Percentiles rank a stretch among this genome's conserved stretches.
Evolutionary conservation across 805 yeast genomes (phyloP).

Genomic region (Starmerella apis): DNA sequence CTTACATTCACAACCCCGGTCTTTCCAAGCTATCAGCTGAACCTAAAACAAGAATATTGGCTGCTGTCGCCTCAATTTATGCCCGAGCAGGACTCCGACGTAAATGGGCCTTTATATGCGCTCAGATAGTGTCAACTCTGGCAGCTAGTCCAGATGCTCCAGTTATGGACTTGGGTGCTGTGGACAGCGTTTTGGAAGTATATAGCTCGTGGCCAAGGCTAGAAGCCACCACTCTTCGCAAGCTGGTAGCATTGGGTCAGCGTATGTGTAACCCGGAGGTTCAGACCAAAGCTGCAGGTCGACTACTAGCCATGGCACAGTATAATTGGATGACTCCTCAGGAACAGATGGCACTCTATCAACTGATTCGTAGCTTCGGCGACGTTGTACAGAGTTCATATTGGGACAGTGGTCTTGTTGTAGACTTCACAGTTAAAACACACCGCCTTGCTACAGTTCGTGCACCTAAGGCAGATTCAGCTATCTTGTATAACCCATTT

Average conservation of each 20-base stretch:
- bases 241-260: slow-evolving; percentile 23
- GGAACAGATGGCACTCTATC: slow-evolving; percentile 22
- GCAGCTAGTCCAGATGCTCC: slow-evolving; percentile 19
- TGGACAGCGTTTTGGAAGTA: slow-evolving; percentile 18
- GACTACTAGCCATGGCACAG: slow-evolving; percentile 16
- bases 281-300: slow-evolving; percentile 20
- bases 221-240: slow-evolving; percentile 20
- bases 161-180: slow-evolving; percentile 19
- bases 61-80: slow-evolving; percentile 56
- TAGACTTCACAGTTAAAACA: slow-evolving; percentile 35
- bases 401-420: slow-evolving; percentile 64
- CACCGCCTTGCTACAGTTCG: slow-evolving; percentile 15
- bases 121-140: slow-evolving; percentile 43
- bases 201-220: slow-evolving; percentile 21
- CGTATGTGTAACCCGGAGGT: slow-evolving; percentile 17
- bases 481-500: slow-evolving; percentile 44
- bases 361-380: slow-evolving; percentile 17
- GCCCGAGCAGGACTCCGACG: slow-evolving; percentile 50
- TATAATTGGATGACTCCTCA: slow-evolving; percentile 8
- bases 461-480: slow-evolving; percentile 10
- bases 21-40: slow-evolving; percentile 38
- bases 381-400: slow-evolving; percentile 36
- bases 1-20: slow-evolving; percentile 39
- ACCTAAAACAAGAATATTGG: slow-evolving; percentile 53
- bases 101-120: slow-evolving; percentile 58